Conservation (phyloP, 768 basidiomycete genomes). For the Russula virescens region DNA sequence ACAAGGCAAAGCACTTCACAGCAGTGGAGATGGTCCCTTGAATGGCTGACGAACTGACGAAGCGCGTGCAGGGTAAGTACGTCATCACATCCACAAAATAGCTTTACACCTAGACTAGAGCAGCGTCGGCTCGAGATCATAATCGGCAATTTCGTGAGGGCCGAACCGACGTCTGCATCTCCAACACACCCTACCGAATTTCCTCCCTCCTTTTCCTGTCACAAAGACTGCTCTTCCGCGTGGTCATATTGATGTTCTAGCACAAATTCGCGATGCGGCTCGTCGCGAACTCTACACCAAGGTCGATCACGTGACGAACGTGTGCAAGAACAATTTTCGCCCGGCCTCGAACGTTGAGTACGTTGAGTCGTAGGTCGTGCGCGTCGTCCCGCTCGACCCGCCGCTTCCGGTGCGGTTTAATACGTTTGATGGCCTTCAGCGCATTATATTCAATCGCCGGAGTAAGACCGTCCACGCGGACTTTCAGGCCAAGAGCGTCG, state of each 20-base stretch:
- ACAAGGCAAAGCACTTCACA: conserved; percentile 87
- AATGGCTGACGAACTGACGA: conserved; percentile 96
- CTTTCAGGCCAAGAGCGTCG: conserved; percentile 91
- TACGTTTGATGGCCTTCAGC: conserved; percentile 92
- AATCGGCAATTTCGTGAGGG: conserved; percentile 97
- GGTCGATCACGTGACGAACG: conserved; percentile 94
- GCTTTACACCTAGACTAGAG: conserved; percentile 58
- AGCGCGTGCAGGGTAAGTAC: conserved; percentile 96
- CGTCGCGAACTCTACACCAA: conserved; percentile 91
- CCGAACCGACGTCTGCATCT: conserved; percentile 96
- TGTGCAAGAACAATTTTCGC: conserved; percentile 94
- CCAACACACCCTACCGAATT: conserved; percentile 98
- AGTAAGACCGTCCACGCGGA: conserved; percentile 89
- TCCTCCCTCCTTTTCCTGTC: conserved; percentile 97
- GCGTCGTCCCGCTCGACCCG: conserved; percentile 87
- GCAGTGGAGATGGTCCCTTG: conserved; percentile 98
- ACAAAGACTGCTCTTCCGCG: conserved; percentile 88
- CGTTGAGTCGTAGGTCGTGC: conserved; percentile 87
- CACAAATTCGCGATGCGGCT: conserved; percentile 95
- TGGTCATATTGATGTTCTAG: conserved; percentile 99
- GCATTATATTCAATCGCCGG: conserved; percentile 83
- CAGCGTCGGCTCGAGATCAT: conserved; percentile 93
- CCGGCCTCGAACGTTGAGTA: conserved; percentile 95
- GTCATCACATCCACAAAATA: conserved; percentile 33
- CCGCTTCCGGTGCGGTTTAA: conserved; percentile 95